phyloP scores from a whole-genome alignment of 2,329 filamentous ascomycete genomes.

The Xylogone sp. region DNA sequence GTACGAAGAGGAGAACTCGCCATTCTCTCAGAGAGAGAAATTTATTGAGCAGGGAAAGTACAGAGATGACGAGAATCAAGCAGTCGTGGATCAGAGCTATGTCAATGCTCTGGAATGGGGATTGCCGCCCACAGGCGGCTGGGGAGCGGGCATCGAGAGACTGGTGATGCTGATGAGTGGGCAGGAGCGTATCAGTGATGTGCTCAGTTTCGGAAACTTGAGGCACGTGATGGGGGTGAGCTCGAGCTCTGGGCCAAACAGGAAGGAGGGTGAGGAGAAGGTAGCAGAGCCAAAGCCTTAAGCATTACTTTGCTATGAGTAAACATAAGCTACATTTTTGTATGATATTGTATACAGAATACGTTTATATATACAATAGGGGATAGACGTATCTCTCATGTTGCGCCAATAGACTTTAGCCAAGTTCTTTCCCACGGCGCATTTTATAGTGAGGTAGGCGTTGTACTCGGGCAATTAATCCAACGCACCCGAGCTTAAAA shows the following conservation, averaged over 20 bases:
- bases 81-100: constrained; percentile 62
- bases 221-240: constrained; percentile 57
- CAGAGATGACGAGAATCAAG: constrained; percentile 28
- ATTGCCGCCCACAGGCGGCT: constrained; percentile 91
- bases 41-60: constrained; percentile 58
- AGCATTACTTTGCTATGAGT: too few species aligned
- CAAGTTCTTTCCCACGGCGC: too few species aligned
- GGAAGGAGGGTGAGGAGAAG: background rate
- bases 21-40: constrained; percentile 79
- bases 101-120: constrained; percentile 82
- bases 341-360: background rate
- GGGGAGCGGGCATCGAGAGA: constrained; percentile 91
- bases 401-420: too few species aligned
- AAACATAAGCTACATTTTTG: background rate
- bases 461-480: too few species aligned
- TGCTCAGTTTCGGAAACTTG: constrained; percentile 83
- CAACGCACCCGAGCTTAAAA: too few species aligned
- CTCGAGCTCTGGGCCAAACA: background rate
- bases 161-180: constrained; percentile 89
- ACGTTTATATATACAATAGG: background rate
- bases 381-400: background rate
- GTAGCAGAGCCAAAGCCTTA: background rate
- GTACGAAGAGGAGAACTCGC: constrained; percentile 97
- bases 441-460: too few species aligned
- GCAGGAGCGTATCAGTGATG: constrained; percentile 75